Evolutionary conservation across 495 filamentous ascomycete genomes (phyloP), one percentile per base, ranked within the genome.

Genomic region (Cladorrhinum samala): DNA sequence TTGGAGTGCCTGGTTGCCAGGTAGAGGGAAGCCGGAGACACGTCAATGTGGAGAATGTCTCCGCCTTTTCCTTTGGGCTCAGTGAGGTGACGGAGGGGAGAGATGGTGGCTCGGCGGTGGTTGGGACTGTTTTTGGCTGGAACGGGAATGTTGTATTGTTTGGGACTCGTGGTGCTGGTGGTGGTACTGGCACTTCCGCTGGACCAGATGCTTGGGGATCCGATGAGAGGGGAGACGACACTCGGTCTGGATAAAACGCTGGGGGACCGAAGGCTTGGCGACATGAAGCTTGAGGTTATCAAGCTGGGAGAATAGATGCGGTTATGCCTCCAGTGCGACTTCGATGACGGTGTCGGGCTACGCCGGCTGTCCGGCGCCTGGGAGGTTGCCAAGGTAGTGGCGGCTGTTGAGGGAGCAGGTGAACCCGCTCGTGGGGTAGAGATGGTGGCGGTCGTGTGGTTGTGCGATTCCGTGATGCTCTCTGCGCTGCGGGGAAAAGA

Each of bases 1-100:
- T 67, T 67, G 50, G 57, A 60, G 17, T 67, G 64, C 18, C 59
- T 62, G n/a, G 56, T 58, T 8, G 56, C 62, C 0, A 63, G 17
- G 20, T 36, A 62, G 9, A 13, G 27, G 0, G 52, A 17, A 14
- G 25, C 41, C 2, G 56, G 59, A 2, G 62, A 67, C n/a, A 30
- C 55, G 47, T 65, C 59, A 21, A 67, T 60, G 48, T 67, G 62
- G 3, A 61, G 42, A 4, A 67, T 38, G 21, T 65, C 62, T 27
- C 45, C 50, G 3, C 37, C 40, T 23, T 65, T 65, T 9, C 36
- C 43, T 21, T 51, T 56, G 25, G 60, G 64, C 23, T 67, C 62
- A 7, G 40, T 53, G 2, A 67, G 50, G 9, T 60, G 62, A 3
- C 59, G 46, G 21, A 25, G 21, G 2, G 56, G 57, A 7, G 50